These are phyloP conservation scores for Colletotrichum chlorophyti DNA, from an alignment of 2,329 filamentous ascomycete species.

Conservation along the genomic window DNA sequence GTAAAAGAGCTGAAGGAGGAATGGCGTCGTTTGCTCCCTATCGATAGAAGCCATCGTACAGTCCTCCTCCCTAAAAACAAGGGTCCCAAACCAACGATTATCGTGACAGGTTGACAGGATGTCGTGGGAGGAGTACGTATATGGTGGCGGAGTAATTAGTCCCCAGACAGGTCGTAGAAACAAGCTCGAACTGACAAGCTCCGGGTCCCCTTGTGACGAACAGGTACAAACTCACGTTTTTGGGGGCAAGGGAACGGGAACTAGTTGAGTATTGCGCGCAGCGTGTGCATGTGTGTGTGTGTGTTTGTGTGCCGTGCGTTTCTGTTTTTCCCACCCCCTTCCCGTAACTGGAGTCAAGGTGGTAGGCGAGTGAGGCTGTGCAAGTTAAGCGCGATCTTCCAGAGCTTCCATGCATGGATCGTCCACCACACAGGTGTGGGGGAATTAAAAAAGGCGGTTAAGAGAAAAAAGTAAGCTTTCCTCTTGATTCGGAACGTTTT, in stretches of 20 bases:
- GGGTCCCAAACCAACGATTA: too few relatives aligned
- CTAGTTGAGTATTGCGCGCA: conserved; percentile 8
- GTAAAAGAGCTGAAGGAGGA: conserved; percentile 87
- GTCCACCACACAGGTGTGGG: conserved; percentile 26
- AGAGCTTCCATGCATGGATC: conserved; percentile 29
- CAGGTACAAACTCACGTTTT: conserved; percentile 24
- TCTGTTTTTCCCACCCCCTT: conserved; percentile 4
- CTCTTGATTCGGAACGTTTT: conserved; percentile 13
- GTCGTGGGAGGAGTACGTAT: conserved; percentile 13
- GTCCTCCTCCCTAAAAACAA: too few relatives aligned
- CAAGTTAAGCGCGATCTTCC: conserved; percentile 29
- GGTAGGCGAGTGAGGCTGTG: conserved; percentile 30
- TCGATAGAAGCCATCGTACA: conserved; percentile 50
- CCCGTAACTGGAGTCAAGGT: conserved; percentile 28
- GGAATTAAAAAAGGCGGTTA: conserved; percentile 4
- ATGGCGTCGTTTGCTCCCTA: conserved; percentile 77
- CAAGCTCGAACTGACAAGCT: conserved; percentile 24
- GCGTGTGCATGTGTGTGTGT: conserved; percentile 6
- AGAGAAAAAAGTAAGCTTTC: conserved; percentile 21
- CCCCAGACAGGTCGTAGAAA: too few relatives aligned
- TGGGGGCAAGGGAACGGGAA: conserved; percentile 9
- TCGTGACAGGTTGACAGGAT: not conserved
- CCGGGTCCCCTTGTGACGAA: conserved; percentile 27
- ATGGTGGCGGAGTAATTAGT: conserved; percentile 13
- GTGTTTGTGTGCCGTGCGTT: not conserved